phyloP scores from a whole-genome alignment of 495 filamentous ascomycete species.

The Talaromyces liani region DNA sequence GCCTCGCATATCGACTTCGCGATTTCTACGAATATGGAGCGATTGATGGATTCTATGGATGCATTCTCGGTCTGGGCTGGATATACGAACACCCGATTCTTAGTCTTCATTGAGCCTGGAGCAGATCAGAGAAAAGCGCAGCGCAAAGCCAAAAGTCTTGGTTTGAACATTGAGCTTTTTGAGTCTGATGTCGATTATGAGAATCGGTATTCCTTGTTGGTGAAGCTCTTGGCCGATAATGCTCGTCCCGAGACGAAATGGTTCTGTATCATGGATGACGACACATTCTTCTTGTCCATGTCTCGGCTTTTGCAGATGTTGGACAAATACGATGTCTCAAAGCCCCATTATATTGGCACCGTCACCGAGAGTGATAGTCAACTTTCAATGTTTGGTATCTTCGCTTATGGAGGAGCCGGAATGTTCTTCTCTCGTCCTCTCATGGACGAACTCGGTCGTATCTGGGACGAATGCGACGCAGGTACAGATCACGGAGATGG shows the following conservation, averaged over 20 bases:
- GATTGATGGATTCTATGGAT: constrained; percentile 48
- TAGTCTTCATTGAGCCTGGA: constrained; percentile 47
- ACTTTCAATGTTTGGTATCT: constrained; percentile 40
- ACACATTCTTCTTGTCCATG: constrained; percentile 58
- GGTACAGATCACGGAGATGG: constrained; percentile 38
- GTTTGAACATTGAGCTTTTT: constrained; percentile 46
- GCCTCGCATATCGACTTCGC: constrained; percentile 53
- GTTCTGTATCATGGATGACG: constrained; percentile 60
- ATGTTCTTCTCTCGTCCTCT: constrained; percentile 51
- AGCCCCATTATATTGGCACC: constrained; percentile 47
- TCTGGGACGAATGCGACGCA: constrained; percentile 30
- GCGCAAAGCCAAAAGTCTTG: constrained; percentile 31
- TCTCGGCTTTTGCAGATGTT: constrained; percentile 39
- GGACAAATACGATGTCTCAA: constrained; percentile 33
- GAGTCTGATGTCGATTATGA: constrained; percentile 40
- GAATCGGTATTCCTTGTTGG: constrained; percentile 53
- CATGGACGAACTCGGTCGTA: constrained; percentile 26
- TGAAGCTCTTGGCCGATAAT: constrained; percentile 42
- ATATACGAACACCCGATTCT: constrained; percentile 45
- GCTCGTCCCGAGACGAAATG: constrained; percentile 45
- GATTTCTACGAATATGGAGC: constrained; percentile 49
- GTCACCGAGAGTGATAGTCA: constrained; percentile 48
- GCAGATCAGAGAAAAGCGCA: constrained; percentile 23
- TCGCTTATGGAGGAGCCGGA: constrained; percentile 54
- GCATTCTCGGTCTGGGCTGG: constrained; percentile 57